Base-by-base conservation (phyloP, 1,284 basidiomycete genomes). In the Trichosporon asahii region DNA sequence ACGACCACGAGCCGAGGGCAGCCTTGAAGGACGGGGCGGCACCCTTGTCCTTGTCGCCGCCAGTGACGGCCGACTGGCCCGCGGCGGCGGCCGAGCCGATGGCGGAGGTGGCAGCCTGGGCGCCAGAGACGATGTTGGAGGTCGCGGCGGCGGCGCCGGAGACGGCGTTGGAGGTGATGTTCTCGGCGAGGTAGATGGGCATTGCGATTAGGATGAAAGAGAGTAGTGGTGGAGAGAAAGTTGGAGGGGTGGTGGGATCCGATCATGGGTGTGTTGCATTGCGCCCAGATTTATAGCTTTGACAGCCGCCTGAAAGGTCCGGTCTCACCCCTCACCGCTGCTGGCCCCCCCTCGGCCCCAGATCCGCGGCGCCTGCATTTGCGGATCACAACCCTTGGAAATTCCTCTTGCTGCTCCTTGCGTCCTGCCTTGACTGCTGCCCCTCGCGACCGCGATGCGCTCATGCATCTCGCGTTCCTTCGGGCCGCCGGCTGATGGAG, bases 181-280 rank as follows among this genome's bases (percentile, higher is more conserved):
- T 46, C 31, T 21, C 57, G 23, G 29, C 29, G 57, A 61, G 57
- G 57, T 61, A 61, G 57, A 61, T 61, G 29, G 57, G 57, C 57
- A 61, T 61, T 61, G 29, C 18, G 55, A 27, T 31, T 27, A 8
- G 57, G n/a, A 31, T 9, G 21, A 3, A 4, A 11, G 21, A 14
- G 11, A 21, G 53, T 25, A 12, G 15, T 33, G 31, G 31, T 33
- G 31, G 27, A 61, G 29, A 29, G 57, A 61, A n/a, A 31, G 57
- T n/a, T n/a, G 57, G 3, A 27, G 23, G 57, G 29, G 29, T 61
- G 49, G 23, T 21, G 18, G 21, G n/a, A n/a, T n/a, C 6, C 11
- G 49, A 53, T 21, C 49, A 3, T 18, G 15, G 44, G 44, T 14
- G 18, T 7, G n/a, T 21, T 25, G 40, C 15, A 3, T 12, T 7